Evolutionary conservation across 208 protist genomes (phyloP), one percentile per base, ranked within the genome.

Genomic region (Leishmania major): DNA sequence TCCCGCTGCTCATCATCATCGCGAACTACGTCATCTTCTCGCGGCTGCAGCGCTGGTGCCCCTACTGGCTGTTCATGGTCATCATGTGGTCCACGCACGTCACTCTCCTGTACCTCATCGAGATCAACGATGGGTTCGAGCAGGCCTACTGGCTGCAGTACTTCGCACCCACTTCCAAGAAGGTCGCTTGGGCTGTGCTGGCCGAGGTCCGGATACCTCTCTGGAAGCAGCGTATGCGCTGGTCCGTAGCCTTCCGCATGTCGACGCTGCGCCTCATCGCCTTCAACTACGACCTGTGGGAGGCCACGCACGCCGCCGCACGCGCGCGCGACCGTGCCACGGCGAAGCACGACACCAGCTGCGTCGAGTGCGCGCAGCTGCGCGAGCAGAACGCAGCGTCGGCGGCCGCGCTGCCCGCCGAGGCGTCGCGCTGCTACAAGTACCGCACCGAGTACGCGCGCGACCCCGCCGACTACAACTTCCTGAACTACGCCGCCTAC

Each of bases 401-500:
- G 64, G 72, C 66, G 53, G 62, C 80, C 17, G 35, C 67, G 57
- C 45, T 81, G 64, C 62, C 69, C 57, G 77, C 69, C 53, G 82
- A 85, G 69, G 55, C 72, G 74, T 82, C 69, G 79, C 77, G 84
- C 55, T 96, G 89, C 73, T 96, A 90, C 78, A 87, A 85, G 82
- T 89, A 86, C 80, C 91, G 84, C 85, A 91, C 86, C 77, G 90
- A 90, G 83, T 92, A 77, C 78, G 69, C 91, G 53, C 84, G 89
- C 47, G 73, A 87, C 40, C 25, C 64, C 19, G 45, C 69, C 37
- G 86, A 97, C 37, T 99, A 97, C 88, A 91, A 84, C 78, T 72
- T 98, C 5, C 17, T 93, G 5, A 79, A 92, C 73, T 98, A 95
- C 84, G 72, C 97, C 78, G 93, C 92, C 40, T 99, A 98, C 74